Conservation (phyloP, 345 rosid species). For the Eucalyptus sp. region DNA sequence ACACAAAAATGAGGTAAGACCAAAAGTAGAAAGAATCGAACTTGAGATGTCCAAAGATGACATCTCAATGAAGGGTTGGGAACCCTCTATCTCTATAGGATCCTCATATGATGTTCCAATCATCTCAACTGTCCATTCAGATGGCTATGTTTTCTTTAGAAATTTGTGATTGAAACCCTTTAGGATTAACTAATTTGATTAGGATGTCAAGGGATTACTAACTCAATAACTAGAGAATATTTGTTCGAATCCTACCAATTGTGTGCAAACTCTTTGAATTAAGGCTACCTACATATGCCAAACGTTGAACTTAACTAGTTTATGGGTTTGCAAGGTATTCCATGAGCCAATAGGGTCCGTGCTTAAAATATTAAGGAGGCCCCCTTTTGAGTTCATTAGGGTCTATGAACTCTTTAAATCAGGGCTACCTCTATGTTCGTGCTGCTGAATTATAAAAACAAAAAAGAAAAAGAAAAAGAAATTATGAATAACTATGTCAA, state of each 20-base stretch:
- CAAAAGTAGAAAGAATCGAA: neutral
- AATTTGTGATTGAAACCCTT: neutral
- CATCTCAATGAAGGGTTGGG: neutral
- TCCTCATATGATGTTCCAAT: neutral
- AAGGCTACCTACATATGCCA: neutral
- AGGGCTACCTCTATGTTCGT: neutral
- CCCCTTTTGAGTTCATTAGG: neutral
- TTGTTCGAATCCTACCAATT: neutral
- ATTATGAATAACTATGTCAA: neutral
- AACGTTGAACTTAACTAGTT: neutral
- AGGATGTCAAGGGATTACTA: neutral
- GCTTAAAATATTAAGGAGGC: too few species aligned
- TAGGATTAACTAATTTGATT: neutral
- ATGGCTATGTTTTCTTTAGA: neutral
- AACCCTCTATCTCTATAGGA: neutral
- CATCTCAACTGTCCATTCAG: neutral
- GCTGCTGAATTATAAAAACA: neutral
- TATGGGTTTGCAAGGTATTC: neutral
- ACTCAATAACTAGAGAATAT: neutral
- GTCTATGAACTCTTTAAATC: neutral
- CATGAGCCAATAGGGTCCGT: neutral
- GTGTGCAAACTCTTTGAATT: neutral
- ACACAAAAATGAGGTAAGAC: neutral
- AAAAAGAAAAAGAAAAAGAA: neutral
- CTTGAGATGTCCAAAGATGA: neutral